phyloP scores from a whole-genome alignment of 345 rosid species.

The Bretschneidera sinensis region DNA sequence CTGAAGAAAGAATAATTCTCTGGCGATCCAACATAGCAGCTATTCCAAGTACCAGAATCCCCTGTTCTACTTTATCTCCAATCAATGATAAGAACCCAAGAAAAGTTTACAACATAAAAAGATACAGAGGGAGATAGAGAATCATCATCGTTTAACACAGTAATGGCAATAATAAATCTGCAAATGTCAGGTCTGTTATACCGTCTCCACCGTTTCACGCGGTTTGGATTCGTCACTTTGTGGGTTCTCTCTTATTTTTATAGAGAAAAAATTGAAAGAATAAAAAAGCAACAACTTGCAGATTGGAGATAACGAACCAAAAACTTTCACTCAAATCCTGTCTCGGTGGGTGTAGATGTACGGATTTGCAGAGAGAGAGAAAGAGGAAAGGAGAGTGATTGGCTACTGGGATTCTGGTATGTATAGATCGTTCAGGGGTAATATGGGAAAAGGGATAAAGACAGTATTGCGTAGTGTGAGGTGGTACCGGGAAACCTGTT shows the following conservation, averaged over 20 bases:
- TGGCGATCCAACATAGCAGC: not conserved
- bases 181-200: constrained; percentile 6
- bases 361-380: not conserved
- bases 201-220: not conserved
- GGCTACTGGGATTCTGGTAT: not conserved
- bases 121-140: constrained; percentile 14
- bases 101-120: constrained; percentile 1
- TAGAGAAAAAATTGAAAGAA: not conserved
- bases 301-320: not conserved
- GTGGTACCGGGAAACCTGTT: too few species aligned
- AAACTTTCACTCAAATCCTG: not conserved
- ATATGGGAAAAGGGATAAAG: too few species aligned
- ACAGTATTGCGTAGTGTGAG: too few species aligned
- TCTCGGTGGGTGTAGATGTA: not conserved
- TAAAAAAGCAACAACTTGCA: not conserved
- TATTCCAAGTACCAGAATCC: not conserved
- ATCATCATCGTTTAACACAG: not conserved
- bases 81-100: constrained; percentile 12
- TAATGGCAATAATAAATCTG: not conserved
- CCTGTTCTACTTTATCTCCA: not conserved
- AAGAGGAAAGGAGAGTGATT: not conserved
- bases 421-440: not conserved
- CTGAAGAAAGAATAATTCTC: not conserved
- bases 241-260: not conserved
- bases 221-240: not conserved